phyloP scores from a whole-genome alignment of 2,329 filamentous ascomycete species.

The Dryadomyces sulphureus region DNA sequence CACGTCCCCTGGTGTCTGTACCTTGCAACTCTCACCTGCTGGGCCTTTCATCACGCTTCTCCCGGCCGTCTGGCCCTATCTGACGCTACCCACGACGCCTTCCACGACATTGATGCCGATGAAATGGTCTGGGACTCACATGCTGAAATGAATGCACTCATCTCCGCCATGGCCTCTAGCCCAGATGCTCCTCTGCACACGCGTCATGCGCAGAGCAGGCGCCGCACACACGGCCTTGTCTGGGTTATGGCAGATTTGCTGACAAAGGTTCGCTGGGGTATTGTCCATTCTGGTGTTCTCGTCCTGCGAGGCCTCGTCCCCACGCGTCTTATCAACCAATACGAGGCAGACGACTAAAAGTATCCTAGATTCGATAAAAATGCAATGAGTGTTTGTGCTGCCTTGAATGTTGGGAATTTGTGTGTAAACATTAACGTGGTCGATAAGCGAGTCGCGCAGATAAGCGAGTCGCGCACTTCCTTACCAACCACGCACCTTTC shows the following conservation, averaged over 20 bases:
- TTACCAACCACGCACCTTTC: too few relatives aligned
- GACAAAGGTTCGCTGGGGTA: slow-evolving; percentile 10
- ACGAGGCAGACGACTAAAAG: slow-evolving; percentile 4
- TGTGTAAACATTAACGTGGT: too few relatives aligned
- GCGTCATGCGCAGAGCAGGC: neutral
- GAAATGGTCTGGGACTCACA: slow-evolving; percentile 10
- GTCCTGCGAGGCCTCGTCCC: slow-evolving; percentile 9
- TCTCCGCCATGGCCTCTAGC: slow-evolving; percentile 1
- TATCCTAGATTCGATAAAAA: neutral
- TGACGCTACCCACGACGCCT: neutral
- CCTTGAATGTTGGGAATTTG: neutral
- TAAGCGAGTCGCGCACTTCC: too few relatives aligned
- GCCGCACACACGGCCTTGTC: slow-evolving; percentile 6
- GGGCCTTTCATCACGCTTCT: slow-evolving; percentile 8
- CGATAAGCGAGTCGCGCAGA: too few relatives aligned
- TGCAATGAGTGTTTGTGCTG: neutral
- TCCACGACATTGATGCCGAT: neutral
- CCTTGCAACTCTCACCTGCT: slow-evolving; percentile 9
- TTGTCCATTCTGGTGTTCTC: slow-evolving; percentile 9
- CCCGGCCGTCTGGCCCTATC: neutral
- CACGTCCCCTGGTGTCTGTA: slow-evolving; percentile 11
- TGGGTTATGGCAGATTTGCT: slow-evolving; percentile 10
- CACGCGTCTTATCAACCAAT: slow-evolving; percentile 8
- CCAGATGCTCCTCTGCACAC: neutral
- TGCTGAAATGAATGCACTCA: slow-evolving; percentile 6